Evolutionary conservation across 495 filamentous ascomycete genomes (phyloP).

Genomic region (Cairneyella variabilis): DNA sequence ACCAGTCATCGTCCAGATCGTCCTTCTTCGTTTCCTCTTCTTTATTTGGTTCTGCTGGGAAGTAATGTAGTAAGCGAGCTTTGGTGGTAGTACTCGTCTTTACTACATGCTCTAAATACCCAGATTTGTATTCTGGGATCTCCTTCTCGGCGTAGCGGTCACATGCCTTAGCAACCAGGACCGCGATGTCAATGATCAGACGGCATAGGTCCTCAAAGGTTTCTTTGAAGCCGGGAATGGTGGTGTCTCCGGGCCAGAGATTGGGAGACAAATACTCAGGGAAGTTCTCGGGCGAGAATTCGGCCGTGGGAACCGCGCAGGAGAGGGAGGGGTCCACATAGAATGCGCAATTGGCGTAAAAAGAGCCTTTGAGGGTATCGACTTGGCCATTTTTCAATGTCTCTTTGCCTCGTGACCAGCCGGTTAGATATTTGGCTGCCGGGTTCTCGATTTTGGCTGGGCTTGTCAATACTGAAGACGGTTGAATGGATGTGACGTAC

Average conservation of each 20-base stretch:
- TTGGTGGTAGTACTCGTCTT: constrained; percentile 83
- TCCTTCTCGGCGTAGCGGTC: constrained; percentile 79
- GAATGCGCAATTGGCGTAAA: constrained; percentile 95
- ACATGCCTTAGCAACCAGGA: constrained; percentile 81
- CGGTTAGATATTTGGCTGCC: constrained; percentile 59
- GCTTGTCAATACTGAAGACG: neutral
- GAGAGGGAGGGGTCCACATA: constrained; percentile 65
- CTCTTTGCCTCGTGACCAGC: constrained; percentile 86
- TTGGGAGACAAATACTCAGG: constrained; percentile 62
- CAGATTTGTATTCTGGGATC: constrained; percentile 66
- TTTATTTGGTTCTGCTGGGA: constrained; percentile 58
- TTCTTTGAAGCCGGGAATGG: constrained; percentile 68
- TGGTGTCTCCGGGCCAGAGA: constrained; percentile 70
- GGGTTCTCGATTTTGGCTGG: constrained; percentile 62
- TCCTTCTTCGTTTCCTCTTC: constrained; percentile 21
- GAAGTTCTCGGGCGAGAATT: constrained; percentile 55
- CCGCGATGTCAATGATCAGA: constrained; percentile 84
- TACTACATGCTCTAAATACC: constrained; percentile 85
- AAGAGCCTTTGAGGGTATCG: constrained; percentile 92
- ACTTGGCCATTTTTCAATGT: constrained; percentile 85
- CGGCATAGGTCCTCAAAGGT: constrained; percentile 73
- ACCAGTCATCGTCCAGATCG: constrained; percentile 85
- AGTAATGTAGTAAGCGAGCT: constrained; percentile 91
- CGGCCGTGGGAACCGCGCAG: constrained; percentile 51
- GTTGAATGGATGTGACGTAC: constrained; percentile 35